Evolutionary conservation across 176 grass and related monocot species (phyloP), one percentile per base, ranked within the genome.

Genomic region (Ananas comosus): DNA sequence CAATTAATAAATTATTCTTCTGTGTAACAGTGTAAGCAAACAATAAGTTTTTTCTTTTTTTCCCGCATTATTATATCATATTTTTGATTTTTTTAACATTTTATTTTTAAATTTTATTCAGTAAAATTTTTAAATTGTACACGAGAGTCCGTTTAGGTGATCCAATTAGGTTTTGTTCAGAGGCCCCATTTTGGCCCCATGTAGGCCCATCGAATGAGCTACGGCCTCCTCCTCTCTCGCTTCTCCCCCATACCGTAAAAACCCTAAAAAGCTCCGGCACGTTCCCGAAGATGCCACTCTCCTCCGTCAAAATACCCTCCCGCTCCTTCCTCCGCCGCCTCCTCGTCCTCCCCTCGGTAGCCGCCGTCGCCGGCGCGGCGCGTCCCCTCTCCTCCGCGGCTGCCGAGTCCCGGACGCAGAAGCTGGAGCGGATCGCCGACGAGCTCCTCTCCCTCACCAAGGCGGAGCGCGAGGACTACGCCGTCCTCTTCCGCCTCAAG

Each of bases 401-500:
- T 57, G 64, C 23, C 76, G 82, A 80, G 13, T 65, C 73, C 72
- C 53, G 69, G 5, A 65, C 66, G 0, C 54, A 70, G 67, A 88
- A 87, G 82, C 79, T 91, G 5, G 75, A 78, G 47, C 69, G 82
- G 53, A 91, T 91, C 63, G 79, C 88, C 2, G 82, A 91, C 18
- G 82, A 87, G 7, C 76, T 91, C 47, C 79, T 91, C 47, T 77
- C 66, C 1, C 82, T 91, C 2, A 82, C 88, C 23, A 48, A 71
- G 1, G 70, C 73, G 24, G 85, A 91, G 70, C 69, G 83, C 12
- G 79, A 88, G 9, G 85, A 91, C 82, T 91, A 88, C 76, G 74
- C 85, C 27, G 68, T 74, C 33, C 85, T 91, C 53, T 80, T 91
- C 70, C 88, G 88, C 61, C 88, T 80, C 69, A 82, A 73, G 76